Percentiles rank a stretch among this genome's conserved stretches.
Conservation (phyloP, 805 yeast species). For the Saccharomycodes ludwigii region DNA sequence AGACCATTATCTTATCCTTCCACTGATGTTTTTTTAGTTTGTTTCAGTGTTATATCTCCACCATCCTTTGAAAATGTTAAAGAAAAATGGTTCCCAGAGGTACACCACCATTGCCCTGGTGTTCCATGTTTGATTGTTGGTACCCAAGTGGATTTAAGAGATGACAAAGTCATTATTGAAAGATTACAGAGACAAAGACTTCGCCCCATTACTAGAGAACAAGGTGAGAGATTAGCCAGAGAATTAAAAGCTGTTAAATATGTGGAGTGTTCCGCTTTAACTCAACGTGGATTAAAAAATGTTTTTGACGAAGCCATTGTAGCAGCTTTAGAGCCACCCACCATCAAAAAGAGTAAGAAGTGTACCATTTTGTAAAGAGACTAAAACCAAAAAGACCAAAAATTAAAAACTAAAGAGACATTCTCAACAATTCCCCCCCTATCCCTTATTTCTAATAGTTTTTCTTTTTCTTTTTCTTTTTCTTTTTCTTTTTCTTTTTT, state of each 20-base stretch:
- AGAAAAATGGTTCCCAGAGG: conserved; percentile 98
- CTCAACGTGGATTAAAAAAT: conserved; percentile 92
- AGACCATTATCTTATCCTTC: conserved; percentile 96
- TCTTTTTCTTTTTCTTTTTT: too few species aligned
- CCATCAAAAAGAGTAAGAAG: conserved; percentile 60
- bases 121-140: conserved; percentile 96
- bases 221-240: conserved; percentile 86
- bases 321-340: conserved; percentile 96
- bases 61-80: conserved; percentile 95
- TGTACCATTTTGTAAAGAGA: conserved; percentile 60
- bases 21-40: conserved; percentile 90
- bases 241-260: conserved; percentile 92
- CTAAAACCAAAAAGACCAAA: neutral
- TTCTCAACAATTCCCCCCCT: too few species aligned
- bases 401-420: too few species aligned
- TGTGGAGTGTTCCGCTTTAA: conserved; percentile 95
- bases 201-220: conserved; percentile 72
- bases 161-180: conserved; percentile 82
- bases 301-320: conserved; percentile 99
- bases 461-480: too few species aligned
- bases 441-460: too few species aligned
- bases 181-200: conserved; percentile 84
- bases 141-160: conserved; percentile 90
- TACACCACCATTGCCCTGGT: conserved; percentile 96
- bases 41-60: conserved; percentile 94